Base-by-base conservation (phyloP, 2,329 filamentous ascomycete genomes). In the Fusarium udum region DNA sequence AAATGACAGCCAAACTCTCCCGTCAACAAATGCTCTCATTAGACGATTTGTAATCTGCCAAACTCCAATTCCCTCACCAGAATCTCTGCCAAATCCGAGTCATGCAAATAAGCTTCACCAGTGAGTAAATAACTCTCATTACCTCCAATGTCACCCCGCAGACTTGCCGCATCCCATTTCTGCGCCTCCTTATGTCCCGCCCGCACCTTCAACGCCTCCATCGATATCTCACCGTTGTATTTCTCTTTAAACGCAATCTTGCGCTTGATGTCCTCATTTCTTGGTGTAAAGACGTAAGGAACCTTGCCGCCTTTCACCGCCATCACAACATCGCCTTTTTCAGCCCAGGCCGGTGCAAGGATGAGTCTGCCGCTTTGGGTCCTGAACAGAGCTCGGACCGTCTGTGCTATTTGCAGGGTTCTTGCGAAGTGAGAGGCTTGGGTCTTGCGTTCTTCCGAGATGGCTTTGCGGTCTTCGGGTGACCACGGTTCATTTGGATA, bases 221-320 rank as follows among this genome's bases (percentile, higher is more conserved):
- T 36, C 8, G 48, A 13, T 5, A 31, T 28, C 3, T 11, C 37
- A 14, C 48, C 32, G 8, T 52, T 14, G 0, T 34, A 61, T 6
- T 56, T 61, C 15, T 56, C 48, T n/a, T 37, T 31, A 20, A 42
- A 36, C 18, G 31, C 28, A 42, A 43, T 36, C 12, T 18, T 61
- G 6, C 59, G 48, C 12, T 39, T 26, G 7, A 61, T 22, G 49
- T 61, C 31, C 24, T 61, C 59, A 20, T 36, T 31, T 15, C 15
- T 10, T 26, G 49, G 48, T 6, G 59, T 31, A 14, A 61, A 56
- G 18, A 56, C 31, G 32, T 61, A 56, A 18, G 48, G 18, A 31
- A 56, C 37, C 28, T 31, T 61, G n/a, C 59, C 59, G 8, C 59
- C 59, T 43, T 43, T 61, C n/a, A 61, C 59, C n/a, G 20, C 37